A percentile compares a stretch with the other conserved stretches of the same genome.
phyloP scores from a whole-genome alignment of 1,139 yeast genomes.

The Yamadazyma buinensis region DNA sequence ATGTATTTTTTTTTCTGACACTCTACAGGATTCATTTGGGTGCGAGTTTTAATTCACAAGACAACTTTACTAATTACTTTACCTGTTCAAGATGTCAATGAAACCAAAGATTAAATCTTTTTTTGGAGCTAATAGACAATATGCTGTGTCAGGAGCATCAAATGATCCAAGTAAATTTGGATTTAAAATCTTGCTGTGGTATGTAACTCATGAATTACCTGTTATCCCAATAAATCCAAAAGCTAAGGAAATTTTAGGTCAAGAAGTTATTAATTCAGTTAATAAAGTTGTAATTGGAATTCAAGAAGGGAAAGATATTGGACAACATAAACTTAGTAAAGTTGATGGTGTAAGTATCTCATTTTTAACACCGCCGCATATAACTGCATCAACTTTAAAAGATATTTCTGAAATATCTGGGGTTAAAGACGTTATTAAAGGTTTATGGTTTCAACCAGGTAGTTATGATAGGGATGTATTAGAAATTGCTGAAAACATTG shows the following conservation, averaged over 20 bases:
- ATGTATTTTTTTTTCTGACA: too few species aligned
- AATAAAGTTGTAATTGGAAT: slow-evolving; percentile 32
- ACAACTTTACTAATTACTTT: too few species aligned
- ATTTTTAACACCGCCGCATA: slow-evolving; percentile 70
- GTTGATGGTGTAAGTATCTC: slow-evolving; percentile 51
- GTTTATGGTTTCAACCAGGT: slow-evolving; percentile 85
- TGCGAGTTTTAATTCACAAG: too few species aligned
- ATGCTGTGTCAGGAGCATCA: slow-evolving; percentile 76
- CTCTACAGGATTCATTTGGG: too few species aligned
- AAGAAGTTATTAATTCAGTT: slow-evolving; percentile 30
- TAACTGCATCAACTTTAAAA: slow-evolving; percentile 47
- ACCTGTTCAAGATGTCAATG: slow-evolving; percentile 32
- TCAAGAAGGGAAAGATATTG: slow-evolving; percentile 21
- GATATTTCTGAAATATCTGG: slow-evolving; percentile 32
- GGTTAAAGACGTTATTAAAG: slow-evolving; percentile 38
- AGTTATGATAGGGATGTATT: slow-evolving; percentile 58
- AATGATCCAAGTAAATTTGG: slow-evolving; percentile 66
- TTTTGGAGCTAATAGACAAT: slow-evolving; percentile 50
- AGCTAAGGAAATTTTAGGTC: slow-evolving; percentile 42
- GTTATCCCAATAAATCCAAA: slow-evolving; percentile 68
- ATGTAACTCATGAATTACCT: slow-evolving; percentile 51
- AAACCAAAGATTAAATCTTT: slow-evolving; percentile 40
- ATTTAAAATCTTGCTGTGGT: slow-evolving; percentile 68
- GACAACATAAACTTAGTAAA: slow-evolving; percentile 22
- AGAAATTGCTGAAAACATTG: slow-evolving; percentile 33